A percentile compares a stretch with the other conserved stretches of the same genome.
These are phyloP conservation scores for Pseudofabraea citricarpa DNA, from an alignment of 2,329 filamentous ascomycete genomes.

Conservation along the genomic window DNA sequence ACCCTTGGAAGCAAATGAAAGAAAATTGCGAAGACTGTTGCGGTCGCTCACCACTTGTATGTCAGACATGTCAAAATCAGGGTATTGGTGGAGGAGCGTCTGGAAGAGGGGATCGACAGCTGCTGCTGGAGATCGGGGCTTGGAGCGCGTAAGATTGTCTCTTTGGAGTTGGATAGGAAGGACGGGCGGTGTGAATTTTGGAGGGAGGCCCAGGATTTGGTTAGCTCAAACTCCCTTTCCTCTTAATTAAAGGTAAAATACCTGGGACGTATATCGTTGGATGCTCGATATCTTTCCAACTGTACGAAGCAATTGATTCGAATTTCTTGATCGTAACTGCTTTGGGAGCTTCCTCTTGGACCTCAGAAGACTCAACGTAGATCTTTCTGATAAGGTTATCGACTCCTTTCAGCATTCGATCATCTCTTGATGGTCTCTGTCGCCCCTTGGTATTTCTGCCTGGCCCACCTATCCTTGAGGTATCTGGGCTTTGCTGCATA, in stretches of 20 bases:
- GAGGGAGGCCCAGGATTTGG: slow-evolving; percentile 3
- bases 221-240: slow-evolving; percentile 4
- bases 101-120: slow-evolving; percentile 7
- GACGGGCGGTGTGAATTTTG: slow-evolving; percentile 5
- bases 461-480: neutral
- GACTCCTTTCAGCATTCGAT: neutral
- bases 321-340: slow-evolving; percentile 6
- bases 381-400: neutral
- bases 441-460: neutral
- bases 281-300: slow-evolving; percentile 8
- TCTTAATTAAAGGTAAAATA: slow-evolving; percentile 1
- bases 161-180: neutral
- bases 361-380: neutral
- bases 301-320: slow-evolving; percentile 5
- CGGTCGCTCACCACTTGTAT: slow-evolving; percentile 6
- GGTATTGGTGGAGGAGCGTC: slow-evolving; percentile 4
- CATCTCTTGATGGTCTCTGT: neutral
- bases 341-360: neutral
- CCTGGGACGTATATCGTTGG: slow-evolving; percentile 10
- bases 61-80: slow-evolving; percentile 5
- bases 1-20: slow-evolving; percentile 4
- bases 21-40: slow-evolving; percentile 8
- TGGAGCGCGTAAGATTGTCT: slow-evolving; percentile 1
- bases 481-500: neutral
- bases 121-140: slow-evolving; percentile 6